A percentile compares a stretch with the other conserved stretches of the same genome.
phyloP scores from a whole-genome alignment of 345 rosid genomes.

The Eucalyptus erythrocorys region DNA sequence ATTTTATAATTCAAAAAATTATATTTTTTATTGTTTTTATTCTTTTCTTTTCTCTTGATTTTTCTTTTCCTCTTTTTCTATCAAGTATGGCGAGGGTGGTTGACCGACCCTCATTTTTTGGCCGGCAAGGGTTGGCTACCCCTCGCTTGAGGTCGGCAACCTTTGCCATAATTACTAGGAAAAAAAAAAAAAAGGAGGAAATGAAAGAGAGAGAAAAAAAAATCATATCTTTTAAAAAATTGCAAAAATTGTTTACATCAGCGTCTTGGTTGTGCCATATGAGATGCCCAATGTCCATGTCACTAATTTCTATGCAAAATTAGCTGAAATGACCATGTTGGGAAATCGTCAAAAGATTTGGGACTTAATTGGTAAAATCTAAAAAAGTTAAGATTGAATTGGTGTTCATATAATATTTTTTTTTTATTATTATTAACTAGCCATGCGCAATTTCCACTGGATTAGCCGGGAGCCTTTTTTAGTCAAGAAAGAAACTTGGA shows the following conservation, averaged over 20 bases:
- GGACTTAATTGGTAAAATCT: rapidly evolving
- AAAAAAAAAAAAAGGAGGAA: too few species aligned
- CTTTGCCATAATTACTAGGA: too few species aligned
- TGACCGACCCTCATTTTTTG: background rate
- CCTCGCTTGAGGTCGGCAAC: rapidly evolving
- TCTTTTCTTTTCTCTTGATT: too few species aligned
- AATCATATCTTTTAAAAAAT: too few species aligned
- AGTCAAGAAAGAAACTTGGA: background rate
- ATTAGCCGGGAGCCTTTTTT: background rate
- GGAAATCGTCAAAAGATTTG: rapidly evolving
- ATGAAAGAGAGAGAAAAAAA: too few species aligned
- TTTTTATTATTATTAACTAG: rapidly evolving
- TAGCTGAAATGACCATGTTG: rapidly evolving
- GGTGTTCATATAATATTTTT: rapidly evolving
- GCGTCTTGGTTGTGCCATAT: rapidly evolving
- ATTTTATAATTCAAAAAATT: too few species aligned
- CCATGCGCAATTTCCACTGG: rapidly evolving
- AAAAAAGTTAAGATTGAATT: rapidly evolving
- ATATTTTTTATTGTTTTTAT: too few species aligned
- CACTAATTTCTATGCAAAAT: too few species aligned
- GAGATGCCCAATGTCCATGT: background rate
- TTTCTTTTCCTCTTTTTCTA: too few species aligned
- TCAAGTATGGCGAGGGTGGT: too few species aligned
- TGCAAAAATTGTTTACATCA: too few species aligned
- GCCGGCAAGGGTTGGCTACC: background rate